A percentile compares a stretch with the other conserved stretches of the same genome.
phyloP scores from a whole-genome alignment of 176 grass and related monocot species.

The Oryza punctata region DNA sequence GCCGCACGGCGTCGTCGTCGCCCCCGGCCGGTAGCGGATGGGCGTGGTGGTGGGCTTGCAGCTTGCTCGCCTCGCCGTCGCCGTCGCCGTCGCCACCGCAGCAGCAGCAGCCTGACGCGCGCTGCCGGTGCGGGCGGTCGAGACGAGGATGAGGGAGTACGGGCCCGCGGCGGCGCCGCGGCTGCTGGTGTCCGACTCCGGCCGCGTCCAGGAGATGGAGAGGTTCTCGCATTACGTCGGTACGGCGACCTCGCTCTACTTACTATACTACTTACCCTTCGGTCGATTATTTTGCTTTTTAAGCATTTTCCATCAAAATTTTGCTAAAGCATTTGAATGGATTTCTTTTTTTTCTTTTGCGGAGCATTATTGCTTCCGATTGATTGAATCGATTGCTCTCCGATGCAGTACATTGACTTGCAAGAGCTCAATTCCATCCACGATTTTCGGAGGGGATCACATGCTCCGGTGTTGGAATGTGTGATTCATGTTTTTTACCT shows the following conservation, averaged over 20 bases:
- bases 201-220: slow-evolving; percentile 75
- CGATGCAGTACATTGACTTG: neutral
- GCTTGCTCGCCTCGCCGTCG: neutral
- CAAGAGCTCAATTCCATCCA: neutral
- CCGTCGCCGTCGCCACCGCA: neutral
- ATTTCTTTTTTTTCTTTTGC: neutral
- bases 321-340: neutral
- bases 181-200: slow-evolving; percentile 50
- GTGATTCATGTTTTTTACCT: neutral
- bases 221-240: slow-evolving; percentile 84
- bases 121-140: neutral
- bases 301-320: no score
- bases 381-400: neutral
- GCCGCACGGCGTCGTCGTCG: neutral
- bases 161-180: slow-evolving; percentile 33
- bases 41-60: neutral
- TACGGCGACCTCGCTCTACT: slow-evolving; percentile 25
- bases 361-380: neutral
- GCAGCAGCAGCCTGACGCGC: neutral
- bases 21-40: neutral
- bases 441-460: neutral
- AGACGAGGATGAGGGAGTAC: slow-evolving; percentile 44
- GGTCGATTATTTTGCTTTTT: neutral
- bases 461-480: neutral
- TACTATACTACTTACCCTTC: neutral